These are phyloP conservation scores for Prosopis cineraria DNA, from an alignment of 306 rosid genomes.

Conservation along the genomic window DNA sequence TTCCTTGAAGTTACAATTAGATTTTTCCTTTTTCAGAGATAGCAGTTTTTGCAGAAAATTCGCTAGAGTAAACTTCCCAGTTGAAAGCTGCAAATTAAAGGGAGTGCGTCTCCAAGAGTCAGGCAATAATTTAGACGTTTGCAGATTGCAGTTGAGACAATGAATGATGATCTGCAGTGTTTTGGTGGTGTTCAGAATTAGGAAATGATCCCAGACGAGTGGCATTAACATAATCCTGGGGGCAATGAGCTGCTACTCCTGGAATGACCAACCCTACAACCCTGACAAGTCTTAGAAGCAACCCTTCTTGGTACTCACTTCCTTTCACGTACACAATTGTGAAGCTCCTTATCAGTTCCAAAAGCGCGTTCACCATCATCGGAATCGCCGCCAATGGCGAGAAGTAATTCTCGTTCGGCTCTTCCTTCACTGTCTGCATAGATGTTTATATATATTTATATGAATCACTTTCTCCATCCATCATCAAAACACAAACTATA, in stretches of 20 bases:
- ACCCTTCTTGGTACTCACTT: constrained; percentile 55
- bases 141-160: not conserved
- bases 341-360: constrained; percentile 76
- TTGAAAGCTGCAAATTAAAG: not conserved
- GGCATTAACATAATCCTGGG: constrained; percentile 75
- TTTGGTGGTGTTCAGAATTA: not conserved
- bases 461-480: not conserved
- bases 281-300: constrained; percentile 50
- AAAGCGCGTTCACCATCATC: constrained; percentile 45
- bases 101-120: not conserved
- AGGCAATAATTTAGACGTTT: not conserved
- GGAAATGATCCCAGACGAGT: constrained; percentile 57
- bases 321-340: constrained; percentile 46
- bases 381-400: constrained; percentile 45
- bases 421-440: constrained; percentile 61
- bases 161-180: not conserved
- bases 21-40: too few species aligned
- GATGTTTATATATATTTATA: too few species aligned
- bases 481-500: not conserved
- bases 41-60: too few species aligned
- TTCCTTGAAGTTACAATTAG: too few species aligned
- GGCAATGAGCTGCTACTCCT: constrained; percentile 62
- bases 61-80: too few species aligned
- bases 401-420: constrained; percentile 73
- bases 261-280: constrained; percentile 57